A percentile compares a stretch with the other conserved stretches of the same genome.
These are phyloP conservation scores for Tolypocladium capitatum DNA, from an alignment of 2,329 filamentous ascomycete species.

Conservation along the genomic window DNA sequence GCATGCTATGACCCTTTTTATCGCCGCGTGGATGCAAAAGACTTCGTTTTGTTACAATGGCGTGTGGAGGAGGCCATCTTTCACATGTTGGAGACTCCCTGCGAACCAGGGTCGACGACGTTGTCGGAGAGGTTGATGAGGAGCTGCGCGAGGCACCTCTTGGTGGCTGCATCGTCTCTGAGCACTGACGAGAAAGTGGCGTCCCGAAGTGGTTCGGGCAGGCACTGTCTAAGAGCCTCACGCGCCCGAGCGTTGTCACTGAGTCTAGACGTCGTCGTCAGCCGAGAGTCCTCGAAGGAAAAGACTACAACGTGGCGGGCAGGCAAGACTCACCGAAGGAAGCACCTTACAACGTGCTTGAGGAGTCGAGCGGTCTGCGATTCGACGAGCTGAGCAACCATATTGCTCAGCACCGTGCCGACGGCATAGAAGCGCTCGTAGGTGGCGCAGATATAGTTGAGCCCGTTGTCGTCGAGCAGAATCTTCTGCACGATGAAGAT, in stretches of 20 bases:
- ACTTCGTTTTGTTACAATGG: background rate
- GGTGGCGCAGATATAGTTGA: slow-evolving; percentile 97
- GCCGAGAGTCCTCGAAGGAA: background rate
- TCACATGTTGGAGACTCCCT: slow-evolving; percentile 22
- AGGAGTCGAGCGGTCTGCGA: slow-evolving; percentile 91
- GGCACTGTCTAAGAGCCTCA: slow-evolving; percentile 87
- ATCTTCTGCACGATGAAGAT: slow-evolving; percentile 99
- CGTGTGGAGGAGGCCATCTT: background rate
- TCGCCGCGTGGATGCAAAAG: background rate
- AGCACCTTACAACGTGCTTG: slow-evolving; percentile 96
- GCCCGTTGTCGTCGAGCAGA: slow-evolving; percentile 83
- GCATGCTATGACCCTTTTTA: background rate
- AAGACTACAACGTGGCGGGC: background rate
- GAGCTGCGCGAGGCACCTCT: slow-evolving; percentile 92
- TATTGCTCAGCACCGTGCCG: slow-evolving; percentile 92
- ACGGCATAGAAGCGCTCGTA: slow-evolving; percentile 98
- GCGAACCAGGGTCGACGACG: slow-evolving; percentile 39
- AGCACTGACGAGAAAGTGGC: slow-evolving; percentile 95
- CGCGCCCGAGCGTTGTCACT: slow-evolving; percentile 94
- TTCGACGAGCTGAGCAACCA: slow-evolving; percentile 95
- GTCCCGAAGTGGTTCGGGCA: slow-evolving; percentile 96
- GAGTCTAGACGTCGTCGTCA: slow-evolving; percentile 39
- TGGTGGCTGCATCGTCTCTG: slow-evolving; percentile 91
- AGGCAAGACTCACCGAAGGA: slow-evolving; percentile 59
- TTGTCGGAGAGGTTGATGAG: slow-evolving; percentile 93